These are phyloP conservation scores for Neonectria neomacrospora DNA, from an alignment of 2,329 filamentous ascomycete species.

Conservation along the genomic window DNA sequence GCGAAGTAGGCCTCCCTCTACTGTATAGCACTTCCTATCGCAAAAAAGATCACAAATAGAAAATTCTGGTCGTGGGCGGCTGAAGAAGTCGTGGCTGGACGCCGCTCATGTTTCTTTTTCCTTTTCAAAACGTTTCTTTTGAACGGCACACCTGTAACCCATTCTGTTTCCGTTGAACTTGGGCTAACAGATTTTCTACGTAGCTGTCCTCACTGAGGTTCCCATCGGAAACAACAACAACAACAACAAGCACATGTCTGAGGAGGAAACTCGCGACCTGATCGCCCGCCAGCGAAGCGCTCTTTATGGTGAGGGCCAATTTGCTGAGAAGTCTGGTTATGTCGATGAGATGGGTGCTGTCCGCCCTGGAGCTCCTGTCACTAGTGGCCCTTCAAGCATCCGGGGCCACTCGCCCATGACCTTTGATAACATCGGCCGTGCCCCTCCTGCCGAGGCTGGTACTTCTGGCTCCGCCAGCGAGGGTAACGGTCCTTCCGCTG, in stretches of 20 bases:
- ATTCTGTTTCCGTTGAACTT: slow-evolving; percentile 46
- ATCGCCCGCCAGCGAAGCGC: slow-evolving; percentile 96
- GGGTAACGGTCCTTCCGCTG: slow-evolving; percentile 60
- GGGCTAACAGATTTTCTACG: slow-evolving; percentile 53
- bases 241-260: slow-evolving; percentile 92
- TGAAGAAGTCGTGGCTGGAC: slow-evolving; percentile 37
- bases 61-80: slow-evolving; percentile 46
- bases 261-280: slow-evolving; percentile 94
- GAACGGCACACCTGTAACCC: slow-evolving; percentile 43
- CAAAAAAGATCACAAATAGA: slow-evolving; percentile 53
- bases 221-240: slow-evolving; percentile 70
- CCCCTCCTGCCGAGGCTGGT: slow-evolving; percentile 51
- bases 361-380: slow-evolving; percentile 73
- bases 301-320: slow-evolving; percentile 82
- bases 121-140: slow-evolving; percentile 36
- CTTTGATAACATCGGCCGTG: slow-evolving; percentile 69
- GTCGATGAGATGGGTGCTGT: slow-evolving; percentile 74
- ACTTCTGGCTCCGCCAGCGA: slow-evolving; percentile 56
- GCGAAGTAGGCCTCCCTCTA: slow-evolving; percentile 91
- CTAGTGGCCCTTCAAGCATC: slow-evolving; percentile 70
- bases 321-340: slow-evolving; percentile 74
- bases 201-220: slow-evolving; percentile 64
- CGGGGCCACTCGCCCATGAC: slow-evolving; percentile 84
- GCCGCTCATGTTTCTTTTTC: slow-evolving; percentile 41
- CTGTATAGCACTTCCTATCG: slow-evolving; percentile 70